A percentile compares a stretch with the other conserved stretches of the same genome.
Conservation (phyloP, 805 yeast species). For the Candida peoriensis region DNA sequence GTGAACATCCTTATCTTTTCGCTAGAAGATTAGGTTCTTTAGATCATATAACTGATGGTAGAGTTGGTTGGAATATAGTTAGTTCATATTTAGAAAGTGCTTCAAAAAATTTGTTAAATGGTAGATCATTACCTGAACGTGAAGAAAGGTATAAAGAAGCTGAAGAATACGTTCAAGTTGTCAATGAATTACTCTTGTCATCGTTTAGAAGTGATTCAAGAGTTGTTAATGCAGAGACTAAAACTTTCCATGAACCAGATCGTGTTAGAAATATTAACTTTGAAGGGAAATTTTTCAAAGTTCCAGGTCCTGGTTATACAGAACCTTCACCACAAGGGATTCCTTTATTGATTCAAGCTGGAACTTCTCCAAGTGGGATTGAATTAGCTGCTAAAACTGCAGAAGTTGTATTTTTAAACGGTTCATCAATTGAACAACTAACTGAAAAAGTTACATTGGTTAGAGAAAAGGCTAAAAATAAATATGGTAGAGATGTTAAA, state of each 20-base stretch:
- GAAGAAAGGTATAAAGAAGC: conserved; percentile 33
- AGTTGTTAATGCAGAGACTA: conserved; percentile 14
- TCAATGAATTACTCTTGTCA: conserved; percentile 30
- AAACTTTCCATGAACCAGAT: conserved; percentile 29
- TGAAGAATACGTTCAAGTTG: conserved; percentile 34
- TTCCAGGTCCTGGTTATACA: conserved; percentile 37
- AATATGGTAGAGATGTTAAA: conserved; percentile 34
- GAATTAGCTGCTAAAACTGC: conserved; percentile 40
- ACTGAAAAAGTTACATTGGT: conserved; percentile 27
- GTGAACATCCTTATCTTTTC: conserved; percentile 35
- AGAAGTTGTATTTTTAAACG: conserved; percentile 37
- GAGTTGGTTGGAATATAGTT: conserved; percentile 41
- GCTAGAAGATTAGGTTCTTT: conserved; percentile 35
- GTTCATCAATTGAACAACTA: conserved; percentile 28
- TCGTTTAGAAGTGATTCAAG: conserved; percentile 34
- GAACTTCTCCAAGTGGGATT: conserved; percentile 36
- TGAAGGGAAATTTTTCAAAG: conserved; percentile 34
- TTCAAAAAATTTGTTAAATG: conserved; percentile 30
- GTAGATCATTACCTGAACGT: conserved; percentile 29
- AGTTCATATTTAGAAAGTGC: conserved; percentile 35
- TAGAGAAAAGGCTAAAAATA: conserved; percentile 28
- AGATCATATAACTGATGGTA: conserved; percentile 36
- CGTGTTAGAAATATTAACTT: conserved; percentile 33
- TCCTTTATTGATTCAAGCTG: conserved; percentile 42
- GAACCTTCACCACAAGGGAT: conserved; percentile 40